Evolutionary conservation across 1,284 basidiomycete genomes (phyloP).

Genomic region (Limonomyces culmigenus): DNA sequence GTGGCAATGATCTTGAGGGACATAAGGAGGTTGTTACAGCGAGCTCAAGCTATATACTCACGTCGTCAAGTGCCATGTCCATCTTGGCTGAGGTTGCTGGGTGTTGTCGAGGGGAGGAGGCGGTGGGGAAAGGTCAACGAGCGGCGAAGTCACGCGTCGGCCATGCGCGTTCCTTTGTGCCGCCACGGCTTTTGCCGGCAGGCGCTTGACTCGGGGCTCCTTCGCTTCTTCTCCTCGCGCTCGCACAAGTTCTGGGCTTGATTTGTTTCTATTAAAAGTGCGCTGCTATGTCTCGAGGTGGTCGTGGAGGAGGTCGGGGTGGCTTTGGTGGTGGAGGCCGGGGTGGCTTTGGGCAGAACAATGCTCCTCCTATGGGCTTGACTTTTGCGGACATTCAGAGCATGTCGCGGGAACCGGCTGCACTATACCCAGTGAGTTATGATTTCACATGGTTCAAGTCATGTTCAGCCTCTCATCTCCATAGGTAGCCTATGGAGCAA

Average conservation of each 20-base stretch:
- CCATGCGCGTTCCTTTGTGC: too few species aligned
- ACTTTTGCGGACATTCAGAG: constrained; percentile 63
- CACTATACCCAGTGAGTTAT: constrained; percentile 56
- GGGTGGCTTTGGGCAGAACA: constrained; percentile 24
- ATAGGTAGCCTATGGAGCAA: constrained; percentile 30
- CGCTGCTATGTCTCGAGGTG: constrained; percentile 43
- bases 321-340: constrained; percentile 39
- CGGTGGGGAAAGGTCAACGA: background rate
- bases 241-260: too few species aligned
- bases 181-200: too few species aligned
- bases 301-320: constrained; percentile 27
- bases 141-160: background rate
- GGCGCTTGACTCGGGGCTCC: background rate
- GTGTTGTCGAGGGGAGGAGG: background rate
- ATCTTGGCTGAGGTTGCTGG: constrained; percentile 18
- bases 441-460: constrained; percentile 1
- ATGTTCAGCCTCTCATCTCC: background rate
- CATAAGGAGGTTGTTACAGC: constrained; percentile 6
- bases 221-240: background rate
- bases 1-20: constrained; percentile 53
- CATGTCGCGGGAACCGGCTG: constrained; percentile 54
- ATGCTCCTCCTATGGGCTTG: constrained; percentile 57
- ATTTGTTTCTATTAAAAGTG: too few species aligned
- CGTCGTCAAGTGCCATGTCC: constrained; percentile 87
- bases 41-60: constrained; percentile 20